Base-by-base conservation (phyloP, 192 early-diverging fungal genomes). In the Allomyces macrogynus region DNA sequence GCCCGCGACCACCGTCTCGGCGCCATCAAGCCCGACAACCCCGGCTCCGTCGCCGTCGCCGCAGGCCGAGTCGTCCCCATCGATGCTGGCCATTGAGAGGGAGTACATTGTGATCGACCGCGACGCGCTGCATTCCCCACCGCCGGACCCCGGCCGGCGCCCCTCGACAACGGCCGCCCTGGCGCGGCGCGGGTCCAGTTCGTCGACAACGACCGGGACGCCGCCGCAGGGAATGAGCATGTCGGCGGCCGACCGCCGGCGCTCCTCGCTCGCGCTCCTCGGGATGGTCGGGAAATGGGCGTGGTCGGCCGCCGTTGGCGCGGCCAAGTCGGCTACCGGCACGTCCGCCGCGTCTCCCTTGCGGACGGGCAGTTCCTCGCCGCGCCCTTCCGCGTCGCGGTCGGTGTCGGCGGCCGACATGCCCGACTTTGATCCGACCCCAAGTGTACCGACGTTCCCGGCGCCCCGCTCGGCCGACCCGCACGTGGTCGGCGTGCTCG, bases 91-190 rank as follows among this genome's bases (percentile, higher is more conserved):
- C 1, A 62, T 80, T 7, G 82, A 80, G 64, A 80, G 79, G 61
- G 88, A 87, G 65, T 90, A 87, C 67, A 86, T 90, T 24, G 80
- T 90, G 5, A 72, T 90, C 20, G 86, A 88, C 62, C 16, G 49
- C 49, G 49, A 20, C 49, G 49, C 49, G 5, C 16, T 57, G 49
- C 16, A n/a, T 5, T 20, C 20, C 12, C 16, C 49, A 16, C 16
- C 49, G 49, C 16, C 49, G 49, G 49, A 14, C 16, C 49, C 16
- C 16, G 49, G 49, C 2, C 8, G 49, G 32, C 32, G 32, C 7
- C 32, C 32, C 7, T 2, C 5, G 4, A 40, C 32, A 3, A 8
- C 32, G 32, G 32, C 32, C 32, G 32, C 32, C 32, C 8, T 40
- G 7, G 32, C 32, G 32, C 32, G 32, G 32, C 32, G 32, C 32